phyloP scores from a whole-genome alignment of 148 eudicot genomes.

The Pharnaceum exiguum region DNA sequence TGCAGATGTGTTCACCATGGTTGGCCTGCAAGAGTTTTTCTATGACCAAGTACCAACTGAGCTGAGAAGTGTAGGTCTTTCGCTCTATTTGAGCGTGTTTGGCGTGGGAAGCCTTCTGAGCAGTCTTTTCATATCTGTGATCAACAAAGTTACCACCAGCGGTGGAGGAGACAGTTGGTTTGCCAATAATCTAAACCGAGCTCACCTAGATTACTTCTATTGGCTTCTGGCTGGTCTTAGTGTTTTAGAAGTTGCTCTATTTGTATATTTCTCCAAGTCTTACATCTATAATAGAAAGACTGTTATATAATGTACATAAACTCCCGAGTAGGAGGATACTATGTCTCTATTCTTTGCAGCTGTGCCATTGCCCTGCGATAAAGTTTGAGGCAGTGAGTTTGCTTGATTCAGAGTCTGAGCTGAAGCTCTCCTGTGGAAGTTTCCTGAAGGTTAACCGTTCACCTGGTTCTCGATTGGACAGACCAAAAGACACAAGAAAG shows the following conservation, averaged over 20 bases:
- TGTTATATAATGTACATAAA: no score
- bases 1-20: slow-evolving; percentile 38
- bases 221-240: slow-evolving; percentile 35
- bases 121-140: slow-evolving; percentile 39
- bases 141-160: slow-evolving; percentile 31
- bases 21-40: slow-evolving; percentile 71
- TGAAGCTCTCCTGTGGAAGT: no score
- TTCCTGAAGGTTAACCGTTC: no score
- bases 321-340: no score
- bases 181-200: slow-evolving; percentile 39
- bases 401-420: no score
- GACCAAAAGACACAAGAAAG: no score
- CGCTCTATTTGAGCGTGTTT: slow-evolving; percentile 49
- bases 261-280: slow-evolving; percentile 19
- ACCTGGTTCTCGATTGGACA: no score
- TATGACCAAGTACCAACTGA: slow-evolving; percentile 55
- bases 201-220: slow-evolving; percentile 49
- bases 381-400: no score
- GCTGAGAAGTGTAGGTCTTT: slow-evolving; percentile 47
- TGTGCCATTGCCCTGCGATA: no score
- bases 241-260: slow-evolving; percentile 15
- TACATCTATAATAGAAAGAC: slow-evolving; percentile 23
- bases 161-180: slow-evolving; percentile 42
- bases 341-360: no score
- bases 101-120: slow-evolving; percentile 62